Evolutionary conservation across 495 filamentous ascomycete genomes (phyloP).

Genomic region (Aspergillus baeticus): DNA sequence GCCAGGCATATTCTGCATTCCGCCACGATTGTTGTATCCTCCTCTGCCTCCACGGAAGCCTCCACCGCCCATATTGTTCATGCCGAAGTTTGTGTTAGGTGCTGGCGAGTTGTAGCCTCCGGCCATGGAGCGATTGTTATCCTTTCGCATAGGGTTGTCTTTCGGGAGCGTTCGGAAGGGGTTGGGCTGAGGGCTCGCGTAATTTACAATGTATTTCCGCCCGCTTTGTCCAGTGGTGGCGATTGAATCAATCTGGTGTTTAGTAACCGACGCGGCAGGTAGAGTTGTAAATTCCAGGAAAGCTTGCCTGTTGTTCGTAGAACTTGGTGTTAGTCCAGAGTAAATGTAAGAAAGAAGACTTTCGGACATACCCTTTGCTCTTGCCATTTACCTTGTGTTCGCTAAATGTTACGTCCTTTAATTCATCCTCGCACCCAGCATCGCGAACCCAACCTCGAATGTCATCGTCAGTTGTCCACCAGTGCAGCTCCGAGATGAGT

Average conservation of each 20-base stretch:
- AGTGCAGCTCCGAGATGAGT: slow-evolving; percentile 82
- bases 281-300: slow-evolving; percentile 83
- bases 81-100: slow-evolving; percentile 34
- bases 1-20: slow-evolving; percentile 35
- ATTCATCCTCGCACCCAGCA: slow-evolving; percentile 72
- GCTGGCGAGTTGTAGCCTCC: slow-evolving; percentile 29
- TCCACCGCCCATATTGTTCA: slow-evolving; percentile 35
- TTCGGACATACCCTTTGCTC: slow-evolving; percentile 77
- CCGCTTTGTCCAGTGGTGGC: slow-evolving; percentile 49
- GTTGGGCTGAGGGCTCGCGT: slow-evolving; percentile 73
- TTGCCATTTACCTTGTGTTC: slow-evolving; percentile 99
- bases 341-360: background rate
- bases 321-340: slow-evolving; percentile 8
- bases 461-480: slow-evolving; percentile 97
- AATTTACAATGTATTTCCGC: slow-evolving; percentile 72
- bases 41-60: slow-evolving; percentile 51
- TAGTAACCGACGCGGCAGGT: slow-evolving; percentile 83
- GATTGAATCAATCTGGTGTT: slow-evolving; percentile 73
- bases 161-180: slow-evolving; percentile 92
- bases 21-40: slow-evolving; percentile 41
- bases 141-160: slow-evolving; percentile 75
- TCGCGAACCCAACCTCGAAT: slow-evolving; percentile 83
- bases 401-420: slow-evolving; percentile 92
- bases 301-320: slow-evolving; percentile 63
- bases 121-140: slow-evolving; percentile 47